Base-by-base conservation (phyloP, 176 grass and related monocot species). In the Triticum monococcum region DNA sequence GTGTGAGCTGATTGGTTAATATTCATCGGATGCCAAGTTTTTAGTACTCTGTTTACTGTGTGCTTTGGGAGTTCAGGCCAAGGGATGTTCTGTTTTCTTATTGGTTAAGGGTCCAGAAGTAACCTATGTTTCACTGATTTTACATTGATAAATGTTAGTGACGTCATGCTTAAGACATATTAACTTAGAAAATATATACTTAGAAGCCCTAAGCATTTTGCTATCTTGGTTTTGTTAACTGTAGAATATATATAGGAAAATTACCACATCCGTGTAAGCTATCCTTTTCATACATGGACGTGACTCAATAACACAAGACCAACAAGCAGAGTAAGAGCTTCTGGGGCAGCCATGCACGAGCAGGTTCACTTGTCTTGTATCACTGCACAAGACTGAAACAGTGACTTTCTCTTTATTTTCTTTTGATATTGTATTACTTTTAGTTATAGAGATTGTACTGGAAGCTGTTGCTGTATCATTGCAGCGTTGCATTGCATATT, bases 401-500 rank as follows among this genome's bases (percentile, higher is more conserved):
- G 8, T 81, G 20, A 23, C 31, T 85, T 46, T 22, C 68, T 35
- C 1, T 79, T 79, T 12, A 66, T 10, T 2, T 75, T 22, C n/a
- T 77, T 17, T 78, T 78, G 45, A 18, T 78, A 40, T 79, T 50
- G 54, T 81, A 38, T 79, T 38, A 35, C 74, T 70, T 79, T 23
- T 56, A 56, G 32, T 60, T 36, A 12, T 89, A n/a, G 6, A 81
- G 38, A 85, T 54, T 33, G 57, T 88, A 60, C 30, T 61, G 86
- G 94, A 94, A 94, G 94, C 86, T 79, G 84, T 74, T 94, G 38
- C 69, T 90, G 81, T 81, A 64, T 52, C 70, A 90, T 80, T 77
- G 22, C 79, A 71, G 24, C 68, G 20, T 76, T 76, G 72, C 72
- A 62, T n/a, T 68, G 79, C 36, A 83, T 80, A 81, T 75, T 52